phyloP scores from a whole-genome alignment of 139 green algal species.

The Chlorella ohadii region DNA sequence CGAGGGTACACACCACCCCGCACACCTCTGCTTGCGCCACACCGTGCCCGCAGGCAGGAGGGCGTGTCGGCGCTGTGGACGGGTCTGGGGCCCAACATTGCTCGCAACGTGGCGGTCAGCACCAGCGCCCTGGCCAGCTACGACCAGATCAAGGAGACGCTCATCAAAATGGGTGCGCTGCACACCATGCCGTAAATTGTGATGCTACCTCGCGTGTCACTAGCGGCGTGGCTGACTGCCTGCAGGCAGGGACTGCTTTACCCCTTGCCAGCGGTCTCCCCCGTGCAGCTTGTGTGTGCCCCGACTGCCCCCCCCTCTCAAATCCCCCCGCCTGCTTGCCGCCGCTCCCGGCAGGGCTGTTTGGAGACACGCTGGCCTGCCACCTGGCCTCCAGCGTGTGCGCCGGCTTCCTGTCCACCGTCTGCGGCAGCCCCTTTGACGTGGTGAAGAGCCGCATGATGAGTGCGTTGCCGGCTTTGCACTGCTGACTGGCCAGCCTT shows the following conservation, averaged over 20 bases:
- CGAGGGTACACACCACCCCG: too few species aligned
- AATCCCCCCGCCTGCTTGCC: too few species aligned
- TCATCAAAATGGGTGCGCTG: conserved; percentile 48
- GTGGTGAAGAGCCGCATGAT: conserved; percentile 98
- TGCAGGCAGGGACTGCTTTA: too few species aligned
- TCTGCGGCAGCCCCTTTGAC: conserved; percentile 95
- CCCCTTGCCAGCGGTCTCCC: too few species aligned
- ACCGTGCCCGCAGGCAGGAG: conserved; percentile 53
- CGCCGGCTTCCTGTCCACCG: conserved; percentile 95
- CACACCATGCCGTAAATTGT: too few species aligned
- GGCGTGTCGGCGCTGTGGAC: conserved; percentile 93
- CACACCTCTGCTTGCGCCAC: too few species aligned
- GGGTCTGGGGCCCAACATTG: conserved; percentile 96
- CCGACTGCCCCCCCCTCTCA: too few species aligned
- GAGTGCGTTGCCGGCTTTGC: conserved; percentile 82
- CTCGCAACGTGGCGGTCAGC: conserved; percentile 97
- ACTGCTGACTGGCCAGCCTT: too few species aligned
- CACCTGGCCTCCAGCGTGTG: conserved; percentile 86
- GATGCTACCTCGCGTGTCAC: too few species aligned
- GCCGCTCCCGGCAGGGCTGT: conserved; percentile 16
- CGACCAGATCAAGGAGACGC: conserved; percentile 90
- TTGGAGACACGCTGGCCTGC: conserved; percentile 75
- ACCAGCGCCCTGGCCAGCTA: conserved; percentile 96
- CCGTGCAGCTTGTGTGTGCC: too few species aligned
- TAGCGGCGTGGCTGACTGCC: too few species aligned